phyloP scores from a whole-genome alignment of 1,139 yeast species.

The Debaryomyces coudertii region DNA sequence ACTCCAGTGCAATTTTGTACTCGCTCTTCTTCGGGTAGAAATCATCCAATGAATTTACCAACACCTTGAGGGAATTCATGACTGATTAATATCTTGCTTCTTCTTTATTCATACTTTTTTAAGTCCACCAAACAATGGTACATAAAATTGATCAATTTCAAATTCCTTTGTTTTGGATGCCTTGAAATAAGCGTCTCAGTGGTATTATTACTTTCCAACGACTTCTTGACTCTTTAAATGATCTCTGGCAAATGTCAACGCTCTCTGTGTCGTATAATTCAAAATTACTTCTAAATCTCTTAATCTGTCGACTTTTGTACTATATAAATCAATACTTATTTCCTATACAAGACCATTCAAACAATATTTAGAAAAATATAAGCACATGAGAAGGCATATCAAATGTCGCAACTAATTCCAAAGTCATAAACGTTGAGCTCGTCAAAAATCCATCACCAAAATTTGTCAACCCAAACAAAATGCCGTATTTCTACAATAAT shows the following conservation, averaged over 20 bases:
- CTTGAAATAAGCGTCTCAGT: not conserved
- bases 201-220: not conserved
- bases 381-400: not conserved
- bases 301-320: not conserved
- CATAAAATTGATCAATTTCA: not conserved
- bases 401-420: constrained; percentile 2
- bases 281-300: not conserved
- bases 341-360: not conserved
- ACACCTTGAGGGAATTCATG: constrained; percentile 44
- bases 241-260: not conserved
- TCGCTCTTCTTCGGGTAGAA: constrained; percentile 27
- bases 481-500: not conserved
- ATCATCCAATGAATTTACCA: constrained; percentile 41
- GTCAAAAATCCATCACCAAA: not conserved
- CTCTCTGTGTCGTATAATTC: not conserved
- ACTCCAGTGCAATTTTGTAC: constrained; percentile 11
- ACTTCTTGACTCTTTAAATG: not conserved
- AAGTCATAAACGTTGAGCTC: constrained; percentile 1
- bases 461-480: not conserved
- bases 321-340: not conserved
- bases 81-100: not conserved
- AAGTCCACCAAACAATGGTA: constrained; percentile 1
- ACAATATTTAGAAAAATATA: not conserved
- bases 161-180: not conserved
- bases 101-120: constrained; percentile 3